A percentile compares a stretch with the other conserved stretches of the same genome.
Conservation (phyloP, 768 basidiomycete species). For the Cantharellus anzutake region DNA sequence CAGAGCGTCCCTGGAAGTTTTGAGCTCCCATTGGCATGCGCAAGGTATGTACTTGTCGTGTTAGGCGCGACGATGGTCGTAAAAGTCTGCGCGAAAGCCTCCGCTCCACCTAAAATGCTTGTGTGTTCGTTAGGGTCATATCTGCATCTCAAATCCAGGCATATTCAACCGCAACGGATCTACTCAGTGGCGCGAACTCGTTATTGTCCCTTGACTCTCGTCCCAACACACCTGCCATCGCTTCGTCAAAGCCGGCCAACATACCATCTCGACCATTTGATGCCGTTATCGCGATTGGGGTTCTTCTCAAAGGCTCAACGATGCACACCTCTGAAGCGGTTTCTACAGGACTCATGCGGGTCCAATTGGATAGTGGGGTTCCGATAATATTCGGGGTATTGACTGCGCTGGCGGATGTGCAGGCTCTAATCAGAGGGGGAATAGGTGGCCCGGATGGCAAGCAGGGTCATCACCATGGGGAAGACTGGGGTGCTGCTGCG, state of each 20-base stretch:
- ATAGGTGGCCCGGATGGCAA: slow-evolving; percentile 38
- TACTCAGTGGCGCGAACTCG: slow-evolving; percentile 36
- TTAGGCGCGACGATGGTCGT: slow-evolving; percentile 1
- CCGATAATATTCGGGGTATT: slow-evolving; percentile 95
- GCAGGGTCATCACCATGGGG: slow-evolving; percentile 91
- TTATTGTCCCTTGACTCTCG: slow-evolving; percentile 36
- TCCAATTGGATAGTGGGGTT: slow-evolving; percentile 82
- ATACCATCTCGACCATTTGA: slow-evolving; percentile 56
- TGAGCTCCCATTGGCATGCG: slow-evolving; percentile 74
- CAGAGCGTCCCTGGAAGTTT: slow-evolving; percentile 90
- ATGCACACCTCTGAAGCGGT: slow-evolving; percentile 98
- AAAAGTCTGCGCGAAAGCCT: not conserved
- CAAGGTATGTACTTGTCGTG: slow-evolving; percentile 32
- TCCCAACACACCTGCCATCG: slow-evolving; percentile 19
- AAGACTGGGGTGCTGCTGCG: slow-evolving; percentile 93
- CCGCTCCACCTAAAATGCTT: not conserved
- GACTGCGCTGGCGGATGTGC: slow-evolving; percentile 81
- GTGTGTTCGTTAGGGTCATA: slow-evolving; percentile 42
- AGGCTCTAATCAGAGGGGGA: slow-evolving; percentile 89
- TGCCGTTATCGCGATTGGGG: slow-evolving; percentile 92
- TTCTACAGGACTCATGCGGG: slow-evolving; percentile 82
- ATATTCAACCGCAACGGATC: slow-evolving; percentile 56
- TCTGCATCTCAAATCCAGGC: slow-evolving; percentile 71
- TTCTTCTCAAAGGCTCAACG: slow-evolving; percentile 92
- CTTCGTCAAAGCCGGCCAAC: slow-evolving; percentile 9